Evolutionary conservation across 352 stramenopile genomes (phyloP).

Genomic region (Globisporangium lucens): DNA sequence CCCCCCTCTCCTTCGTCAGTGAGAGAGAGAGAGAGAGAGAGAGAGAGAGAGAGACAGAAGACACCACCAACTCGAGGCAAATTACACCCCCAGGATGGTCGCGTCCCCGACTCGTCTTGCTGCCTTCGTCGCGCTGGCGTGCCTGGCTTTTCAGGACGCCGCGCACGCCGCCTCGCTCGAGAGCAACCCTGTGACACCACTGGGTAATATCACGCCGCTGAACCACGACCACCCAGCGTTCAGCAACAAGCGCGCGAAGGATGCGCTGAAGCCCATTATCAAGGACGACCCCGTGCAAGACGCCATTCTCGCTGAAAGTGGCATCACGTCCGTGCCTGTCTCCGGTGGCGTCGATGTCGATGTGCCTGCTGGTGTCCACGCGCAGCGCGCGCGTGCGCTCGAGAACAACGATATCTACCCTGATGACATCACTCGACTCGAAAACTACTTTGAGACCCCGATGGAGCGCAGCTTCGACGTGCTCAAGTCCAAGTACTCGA

Average conservation of each 20-base stretch:
- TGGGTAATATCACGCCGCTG: conserved; percentile 23
- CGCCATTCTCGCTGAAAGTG: conserved; percentile 8
- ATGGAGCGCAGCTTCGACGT: conserved; percentile 27
- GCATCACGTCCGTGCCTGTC: neutral
- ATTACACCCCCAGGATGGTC: conserved; percentile 12
- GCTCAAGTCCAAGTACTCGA: conserved; percentile 29
- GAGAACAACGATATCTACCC: neutral
- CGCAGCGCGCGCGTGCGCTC: neutral
- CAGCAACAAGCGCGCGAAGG: conserved; percentile 18
- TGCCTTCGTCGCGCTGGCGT: conserved; percentile 8
- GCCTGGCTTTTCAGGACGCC: conserved; percentile 4
- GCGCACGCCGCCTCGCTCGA: conserved; percentile 17
- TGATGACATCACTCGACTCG: conserved; percentile 20
- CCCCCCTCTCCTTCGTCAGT: neutral
- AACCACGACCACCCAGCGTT: conserved; percentile 30
- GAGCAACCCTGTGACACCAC: conserved; percentile 25
- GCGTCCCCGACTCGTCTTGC: conserved; percentile 3
- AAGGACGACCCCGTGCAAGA: conserved; percentile 16
- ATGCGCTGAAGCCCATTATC: conserved; percentile 21
- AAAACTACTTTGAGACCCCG: conserved; percentile 24
- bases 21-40: no score
- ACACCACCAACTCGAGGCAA: neutral
- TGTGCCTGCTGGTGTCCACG: neutral
- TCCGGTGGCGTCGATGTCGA: neutral
- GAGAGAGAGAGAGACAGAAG: neutral